Conservation (phyloP, 2,329 filamentous ascomycete genomes). For the Colletotrichum sp. region DNA sequence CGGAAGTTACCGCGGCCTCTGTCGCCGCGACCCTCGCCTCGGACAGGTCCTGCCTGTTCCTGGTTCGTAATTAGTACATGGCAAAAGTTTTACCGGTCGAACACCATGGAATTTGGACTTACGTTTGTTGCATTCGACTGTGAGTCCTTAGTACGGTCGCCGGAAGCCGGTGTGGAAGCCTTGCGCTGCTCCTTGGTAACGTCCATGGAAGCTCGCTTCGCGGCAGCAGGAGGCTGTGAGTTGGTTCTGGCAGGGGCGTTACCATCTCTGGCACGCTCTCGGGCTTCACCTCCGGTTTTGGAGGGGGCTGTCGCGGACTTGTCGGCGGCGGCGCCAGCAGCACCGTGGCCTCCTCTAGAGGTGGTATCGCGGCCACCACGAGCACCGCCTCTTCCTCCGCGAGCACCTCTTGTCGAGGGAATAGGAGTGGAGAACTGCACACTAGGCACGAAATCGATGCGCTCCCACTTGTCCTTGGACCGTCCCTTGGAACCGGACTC, state of each 20-base stretch:
- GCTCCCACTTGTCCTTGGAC: constrained; percentile 86
- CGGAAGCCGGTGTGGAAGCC: constrained; percentile 31
- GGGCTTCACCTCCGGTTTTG: constrained; percentile 36
- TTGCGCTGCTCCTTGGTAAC: constrained; percentile 53
- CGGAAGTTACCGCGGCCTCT: constrained; percentile 50
- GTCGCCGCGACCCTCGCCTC: constrained; percentile 44
- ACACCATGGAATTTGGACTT: background rate
- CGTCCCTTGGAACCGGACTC: constrained; percentile 53
- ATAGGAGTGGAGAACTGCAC: constrained; percentile 88
- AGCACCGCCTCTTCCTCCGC: constrained; percentile 52
- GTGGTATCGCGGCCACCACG: constrained; percentile 45
- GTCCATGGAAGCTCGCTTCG: constrained; percentile 53
- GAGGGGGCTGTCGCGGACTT: constrained; percentile 36
- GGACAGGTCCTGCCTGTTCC: constrained; percentile 28
- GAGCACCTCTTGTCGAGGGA: constrained; percentile 56
- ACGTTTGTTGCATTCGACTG: constrained; percentile 3
- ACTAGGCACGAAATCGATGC: constrained; percentile 81
- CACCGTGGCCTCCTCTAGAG: constrained; percentile 31
- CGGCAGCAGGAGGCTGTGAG: constrained; percentile 36
- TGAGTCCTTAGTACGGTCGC: constrained; percentile 38
- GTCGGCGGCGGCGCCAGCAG: constrained; percentile 32
- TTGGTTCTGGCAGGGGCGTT: constrained; percentile 38
- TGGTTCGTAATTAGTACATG: constrained; percentile 22
- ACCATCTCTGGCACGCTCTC: constrained; percentile 41
- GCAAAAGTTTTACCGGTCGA: background rate